A percentile compares a stretch with the other conserved stretches of the same genome.
Evolutionary conservation across 495 filamentous ascomycete genomes (phyloP).

Genomic region (Aspergillus panamensis): DNA sequence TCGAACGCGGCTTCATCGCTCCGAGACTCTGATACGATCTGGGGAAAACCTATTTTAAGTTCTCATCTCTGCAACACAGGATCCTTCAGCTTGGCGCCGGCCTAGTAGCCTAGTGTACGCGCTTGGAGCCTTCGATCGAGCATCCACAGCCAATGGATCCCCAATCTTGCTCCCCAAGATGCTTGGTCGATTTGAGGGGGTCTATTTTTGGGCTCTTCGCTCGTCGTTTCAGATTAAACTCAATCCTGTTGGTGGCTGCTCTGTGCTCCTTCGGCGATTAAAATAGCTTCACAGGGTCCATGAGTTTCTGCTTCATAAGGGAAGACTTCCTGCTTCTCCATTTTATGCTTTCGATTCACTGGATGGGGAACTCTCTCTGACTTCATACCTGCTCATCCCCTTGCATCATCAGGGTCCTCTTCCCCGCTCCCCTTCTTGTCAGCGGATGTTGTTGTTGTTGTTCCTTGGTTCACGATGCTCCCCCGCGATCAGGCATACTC

Average conservation of each 20-base stretch:
- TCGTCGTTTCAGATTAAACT: slow-evolving; percentile 16
- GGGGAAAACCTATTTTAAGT: background rate
- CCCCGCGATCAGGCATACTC: background rate
- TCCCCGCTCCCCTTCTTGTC: background rate
- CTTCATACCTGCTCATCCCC: background rate
- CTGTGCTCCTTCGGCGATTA: slow-evolving; percentile 12
- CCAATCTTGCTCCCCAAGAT: background rate
- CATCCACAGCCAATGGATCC: slow-evolving; percentile 15
- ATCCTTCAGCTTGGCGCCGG: slow-evolving; percentile 14
- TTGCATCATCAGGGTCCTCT: background rate
- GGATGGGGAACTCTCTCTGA: background rate
- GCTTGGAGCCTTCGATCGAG: slow-evolving; percentile 8
- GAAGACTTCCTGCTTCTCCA: background rate
- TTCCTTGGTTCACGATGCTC: background rate
- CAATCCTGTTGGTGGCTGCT: background rate
- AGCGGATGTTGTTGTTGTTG: background rate
- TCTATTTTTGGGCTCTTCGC: slow-evolving; percentile 17
- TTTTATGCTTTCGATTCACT: background rate
- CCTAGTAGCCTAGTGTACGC: slow-evolving; percentile 1
- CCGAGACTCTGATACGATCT: background rate
- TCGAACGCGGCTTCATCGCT: background rate
- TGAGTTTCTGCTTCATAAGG: background rate
- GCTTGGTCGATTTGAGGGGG: slow-evolving; percentile 15
- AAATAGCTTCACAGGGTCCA: slow-evolving; percentile 8
- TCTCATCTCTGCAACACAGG: slow-evolving; percentile 3